phyloP scores from a whole-genome alignment of 345 rosid genomes.

The Populus davidiana region DNA sequence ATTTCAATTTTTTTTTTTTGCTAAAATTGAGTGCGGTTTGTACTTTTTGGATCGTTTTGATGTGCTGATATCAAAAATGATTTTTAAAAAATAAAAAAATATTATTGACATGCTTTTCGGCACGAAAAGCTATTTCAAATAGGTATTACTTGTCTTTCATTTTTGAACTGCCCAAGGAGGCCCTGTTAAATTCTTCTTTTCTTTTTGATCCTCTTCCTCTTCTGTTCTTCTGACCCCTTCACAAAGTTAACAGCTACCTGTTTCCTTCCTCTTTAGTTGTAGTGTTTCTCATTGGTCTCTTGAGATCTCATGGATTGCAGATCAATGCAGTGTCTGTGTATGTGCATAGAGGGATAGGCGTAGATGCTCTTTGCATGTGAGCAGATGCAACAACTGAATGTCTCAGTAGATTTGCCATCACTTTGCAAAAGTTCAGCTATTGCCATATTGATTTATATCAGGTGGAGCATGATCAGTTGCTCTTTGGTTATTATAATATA shows the following conservation, averaged over 20 bases:
- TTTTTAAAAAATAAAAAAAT: too few species aligned
- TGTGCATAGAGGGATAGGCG: not conserved
- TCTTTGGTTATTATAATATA: not conserved
- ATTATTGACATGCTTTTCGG: too few species aligned
- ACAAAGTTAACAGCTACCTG: not conserved
- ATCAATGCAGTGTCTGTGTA: not conserved
- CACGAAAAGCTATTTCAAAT: too few species aligned
- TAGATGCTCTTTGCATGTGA: slow-evolving; percentile 34
- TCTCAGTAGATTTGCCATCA: slow-evolving; percentile 7
- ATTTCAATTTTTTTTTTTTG: too few species aligned
- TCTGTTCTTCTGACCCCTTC: slow-evolving; percentile 18
- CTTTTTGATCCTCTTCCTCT: not conserved
- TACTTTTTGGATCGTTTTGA: too few species aligned
- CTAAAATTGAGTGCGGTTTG: too few species aligned
- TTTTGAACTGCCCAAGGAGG: not conserved
- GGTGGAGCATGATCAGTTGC: slow-evolving; percentile 1
- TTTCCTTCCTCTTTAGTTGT: not conserved
- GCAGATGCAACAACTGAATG: slow-evolving; percentile 43
- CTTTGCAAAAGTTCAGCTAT: slow-evolving; percentile 27
- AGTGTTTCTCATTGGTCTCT: not conserved
- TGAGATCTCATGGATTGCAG: not conserved
- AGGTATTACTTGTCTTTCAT: not conserved
- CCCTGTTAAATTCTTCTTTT: slow-evolving; percentile 8
- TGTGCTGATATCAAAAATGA: too few species aligned
- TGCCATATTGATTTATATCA: slow-evolving; percentile 19